phyloP scores from a whole-genome alignment of 2,329 filamentous ascomycete genomes.

The Aspergillaceae sp. region DNA sequence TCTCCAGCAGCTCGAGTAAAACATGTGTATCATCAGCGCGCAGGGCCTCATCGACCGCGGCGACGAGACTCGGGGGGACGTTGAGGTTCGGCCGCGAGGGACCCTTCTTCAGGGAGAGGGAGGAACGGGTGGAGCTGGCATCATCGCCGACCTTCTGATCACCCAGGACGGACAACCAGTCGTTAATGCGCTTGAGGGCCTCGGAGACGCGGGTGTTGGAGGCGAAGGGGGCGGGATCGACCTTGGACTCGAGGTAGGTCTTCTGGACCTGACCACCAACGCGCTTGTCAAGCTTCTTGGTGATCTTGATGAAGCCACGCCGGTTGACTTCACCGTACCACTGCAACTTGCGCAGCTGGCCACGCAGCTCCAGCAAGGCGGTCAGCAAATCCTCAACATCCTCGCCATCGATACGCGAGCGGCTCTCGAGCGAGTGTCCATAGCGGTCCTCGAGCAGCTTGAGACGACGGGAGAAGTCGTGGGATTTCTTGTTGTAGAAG shows the following conservation, averaged over 20 bases:
- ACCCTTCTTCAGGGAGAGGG: conserved; percentile 64
- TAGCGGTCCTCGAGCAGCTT: conserved; percentile 83
- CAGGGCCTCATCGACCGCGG: conserved; percentile 34
- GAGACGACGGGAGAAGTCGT: conserved; percentile 72
- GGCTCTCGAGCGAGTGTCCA: conserved; percentile 61
- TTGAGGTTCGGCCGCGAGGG: conserved; percentile 67
- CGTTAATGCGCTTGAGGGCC: conserved; percentile 66
- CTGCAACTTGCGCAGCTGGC: conserved; percentile 80
- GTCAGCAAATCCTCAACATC: conserved; percentile 88
- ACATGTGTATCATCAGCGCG: conserved; percentile 34
- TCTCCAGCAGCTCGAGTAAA: conserved; percentile 45
- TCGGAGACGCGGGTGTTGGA: conserved; percentile 56
- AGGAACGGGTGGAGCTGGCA: conserved; percentile 59
- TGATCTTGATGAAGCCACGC: conserved; percentile 93
- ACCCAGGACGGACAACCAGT: conserved; percentile 76
- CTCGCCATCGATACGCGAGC: conserved; percentile 70
- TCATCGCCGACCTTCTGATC: conserved; percentile 73
- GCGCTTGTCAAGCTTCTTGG: conserved; percentile 98
- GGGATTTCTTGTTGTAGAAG: conserved; percentile 95
- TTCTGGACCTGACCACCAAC: conserved; percentile 69
- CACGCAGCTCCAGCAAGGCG: conserved; percentile 78
- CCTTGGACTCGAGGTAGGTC: conserved; percentile 80
- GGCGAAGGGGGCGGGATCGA: conserved; percentile 80
- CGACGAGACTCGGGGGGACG: conserved; percentile 50
- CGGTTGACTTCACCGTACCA: conserved; percentile 98